Percentiles rank a stretch among this genome's conserved stretches.
Evolutionary conservation across 2,329 filamentous ascomycete species (phyloP).

Genomic region (Fusarium napiforme): DNA sequence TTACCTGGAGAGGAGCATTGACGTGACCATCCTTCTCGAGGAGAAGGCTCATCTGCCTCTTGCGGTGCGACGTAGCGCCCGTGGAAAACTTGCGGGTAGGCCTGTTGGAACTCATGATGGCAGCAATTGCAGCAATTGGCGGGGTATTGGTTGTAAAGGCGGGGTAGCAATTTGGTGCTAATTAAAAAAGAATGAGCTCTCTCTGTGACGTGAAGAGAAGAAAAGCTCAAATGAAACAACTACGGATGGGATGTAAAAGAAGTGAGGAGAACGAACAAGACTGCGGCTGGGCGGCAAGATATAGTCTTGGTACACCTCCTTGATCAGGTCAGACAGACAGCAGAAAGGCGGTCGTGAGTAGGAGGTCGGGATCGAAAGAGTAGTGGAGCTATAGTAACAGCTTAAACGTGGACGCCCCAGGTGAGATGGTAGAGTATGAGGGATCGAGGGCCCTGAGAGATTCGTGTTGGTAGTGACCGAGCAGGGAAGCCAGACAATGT

Average conservation of each 20-base stretch:
- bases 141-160: slow-evolving; percentile 22
- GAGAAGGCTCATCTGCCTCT: slow-evolving; percentile 58
- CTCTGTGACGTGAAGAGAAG: slow-evolving; percentile 13
- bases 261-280: slow-evolving; percentile 12
- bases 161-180: slow-evolving; percentile 18
- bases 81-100: slow-evolving; percentile 55
- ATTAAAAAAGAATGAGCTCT: background rate
- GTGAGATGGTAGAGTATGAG: slow-evolving; percentile 31
- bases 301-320: slow-evolving; percentile 38
- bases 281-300: slow-evolving; percentile 28
- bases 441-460: slow-evolving; percentile 28
- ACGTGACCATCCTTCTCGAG: slow-evolving; percentile 57
- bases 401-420: slow-evolving; percentile 32
- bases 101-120: slow-evolving; percentile 43
- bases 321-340: slow-evolving; percentile 38
- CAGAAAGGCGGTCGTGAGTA: slow-evolving; percentile 44
- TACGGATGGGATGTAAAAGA: slow-evolving; percentile 23
- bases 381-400: slow-evolving; percentile 35
- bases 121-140: slow-evolving; percentile 15
- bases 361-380: slow-evolving; percentile 43
- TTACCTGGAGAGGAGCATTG: slow-evolving; percentile 59
- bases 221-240: slow-evolving; percentile 6
- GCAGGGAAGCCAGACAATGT: slow-evolving; percentile 22
- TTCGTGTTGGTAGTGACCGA: slow-evolving; percentile 19
- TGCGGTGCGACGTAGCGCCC: slow-evolving; percentile 58